Evolutionary conservation across 352 stramenopile genomes (phyloP), one percentile per base, ranked within the genome.

Genomic region (Elongisporangium undulatum): DNA sequence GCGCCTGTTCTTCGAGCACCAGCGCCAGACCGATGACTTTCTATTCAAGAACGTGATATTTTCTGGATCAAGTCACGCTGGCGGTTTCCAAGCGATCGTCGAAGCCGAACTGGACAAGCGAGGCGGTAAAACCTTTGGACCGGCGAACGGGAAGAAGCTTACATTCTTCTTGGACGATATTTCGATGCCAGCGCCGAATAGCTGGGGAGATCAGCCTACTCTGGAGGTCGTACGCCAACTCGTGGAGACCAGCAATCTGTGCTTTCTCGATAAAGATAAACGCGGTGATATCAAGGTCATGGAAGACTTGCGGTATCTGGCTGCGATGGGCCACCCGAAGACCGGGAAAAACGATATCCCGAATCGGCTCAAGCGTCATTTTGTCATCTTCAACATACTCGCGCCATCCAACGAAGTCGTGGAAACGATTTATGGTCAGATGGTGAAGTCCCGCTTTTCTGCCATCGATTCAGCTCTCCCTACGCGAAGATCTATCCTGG

Each of bases 351-450:
- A 97, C 58, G 88, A 97, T 59, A 87, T 96, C 21, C 89, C 91
- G 23, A 94, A 92, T 64, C 75, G 91, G 1, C 74, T 97, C 19
- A 97, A 97, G 61, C 74, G 89, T 1, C 89, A 96, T 57, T 97
- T 97, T 68, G 87, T 97, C 56, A 71, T 92, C 13, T 72, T 96
- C 17, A 95, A 96, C 58, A 59, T 97, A 17, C 63, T 93, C 20
- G 66, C 89, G 22, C 87, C 89, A 0, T 79, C 81, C 1, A 61
- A 68, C 1, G 76, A 92, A n/a, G 78, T 90, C 10, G 89, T 96
- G 1, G 80, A 96, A 49, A 67, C 82, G 13, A 97, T 97, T 55
- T 97, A 91, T 55, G 87, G 87, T 0, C 80, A 92, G 59, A 87
- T 97, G 54, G 71, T 89, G 6, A 69, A 67, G 8, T 87, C 78